Percentiles rank a stretch among this genome's conserved stretches.
Conservation (phyloP, 306 rosid genomes). For the Prunus armeniaca region DNA sequence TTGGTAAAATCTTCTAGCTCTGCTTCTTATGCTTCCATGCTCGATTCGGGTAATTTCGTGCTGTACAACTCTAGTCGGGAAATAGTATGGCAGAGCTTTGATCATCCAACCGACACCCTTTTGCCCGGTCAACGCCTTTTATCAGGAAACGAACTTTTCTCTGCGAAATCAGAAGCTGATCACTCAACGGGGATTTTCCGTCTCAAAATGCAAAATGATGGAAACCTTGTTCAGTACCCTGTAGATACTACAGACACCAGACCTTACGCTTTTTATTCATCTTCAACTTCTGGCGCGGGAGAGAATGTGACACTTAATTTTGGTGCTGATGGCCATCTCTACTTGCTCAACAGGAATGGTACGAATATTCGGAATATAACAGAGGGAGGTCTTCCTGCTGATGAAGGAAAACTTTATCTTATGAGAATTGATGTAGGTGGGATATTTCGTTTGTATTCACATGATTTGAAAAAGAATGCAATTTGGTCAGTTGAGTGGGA, state of each 20-base stretch:
- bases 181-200: conserved; percentile 16
- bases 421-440: no score
- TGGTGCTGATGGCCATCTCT: no score
- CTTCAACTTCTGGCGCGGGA: neutral
- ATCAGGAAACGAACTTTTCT: neutral
- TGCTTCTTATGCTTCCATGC: conserved; percentile 23
- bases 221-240: no score
- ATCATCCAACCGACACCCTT: conserved; percentile 20
- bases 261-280: neutral
- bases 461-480: neutral
- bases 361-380: neutral
- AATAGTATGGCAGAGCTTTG: no score
- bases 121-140: neutral
- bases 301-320: conserved; percentile 8
- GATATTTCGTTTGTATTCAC: conserved; percentile 1
- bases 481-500: neutral
- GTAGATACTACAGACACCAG: no score
- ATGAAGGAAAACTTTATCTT: neutral
- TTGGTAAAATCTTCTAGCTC: neutral
- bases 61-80: no score
- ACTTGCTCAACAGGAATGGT: neutral
- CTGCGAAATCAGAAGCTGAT: conserved; percentile 9
- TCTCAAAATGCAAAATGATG: no score
- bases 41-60: neutral
- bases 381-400: neutral